These are phyloP conservation scores for Fusarium nodosum DNA, from an alignment of 2,329 filamentous ascomycete genomes.

Conservation along the genomic window DNA sequence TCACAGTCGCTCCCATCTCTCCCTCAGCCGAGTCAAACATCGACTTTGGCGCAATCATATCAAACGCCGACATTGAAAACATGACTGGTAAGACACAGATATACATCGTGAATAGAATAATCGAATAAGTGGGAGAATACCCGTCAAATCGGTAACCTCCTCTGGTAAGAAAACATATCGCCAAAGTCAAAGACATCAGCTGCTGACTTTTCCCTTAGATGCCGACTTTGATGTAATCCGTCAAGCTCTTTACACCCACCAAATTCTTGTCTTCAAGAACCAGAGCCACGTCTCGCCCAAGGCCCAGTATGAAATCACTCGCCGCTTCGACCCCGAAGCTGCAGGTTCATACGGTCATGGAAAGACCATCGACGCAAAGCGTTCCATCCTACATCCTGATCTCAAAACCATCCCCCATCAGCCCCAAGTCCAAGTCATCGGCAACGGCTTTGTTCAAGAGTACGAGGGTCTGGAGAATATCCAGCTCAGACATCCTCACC, in stretches of 20 bases:
- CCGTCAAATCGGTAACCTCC: constrained; percentile 73
- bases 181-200: background rate
- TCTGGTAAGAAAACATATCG: constrained; percentile 59
- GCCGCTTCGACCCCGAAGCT: constrained; percentile 77
- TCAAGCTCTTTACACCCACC: constrained; percentile 75
- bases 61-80: constrained; percentile 71
- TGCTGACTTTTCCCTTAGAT: constrained; percentile 59
- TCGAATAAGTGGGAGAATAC: constrained; percentile 62
- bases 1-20: constrained; percentile 57
- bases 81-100: constrained; percentile 67
- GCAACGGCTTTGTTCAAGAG: constrained; percentile 76
- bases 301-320: constrained; percentile 81
- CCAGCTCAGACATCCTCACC: constrained; percentile 79
- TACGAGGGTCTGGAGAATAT: constrained; percentile 80
- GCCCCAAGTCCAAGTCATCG: constrained; percentile 81
- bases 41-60: constrained; percentile 72
- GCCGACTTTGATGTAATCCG: constrained; percentile 74
- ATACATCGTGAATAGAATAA: background rate
- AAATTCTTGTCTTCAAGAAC: constrained; percentile 78
- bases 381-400: constrained; percentile 79
- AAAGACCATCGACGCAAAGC: constrained; percentile 76
- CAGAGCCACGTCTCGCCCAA: constrained; percentile 74
- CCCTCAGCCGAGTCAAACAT: constrained; percentile 57
- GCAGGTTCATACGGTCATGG: constrained; percentile 79
- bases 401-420: constrained; percentile 85